phyloP scores from a whole-genome alignment of 805 yeast genomes.

The Ogataea corticis region DNA sequence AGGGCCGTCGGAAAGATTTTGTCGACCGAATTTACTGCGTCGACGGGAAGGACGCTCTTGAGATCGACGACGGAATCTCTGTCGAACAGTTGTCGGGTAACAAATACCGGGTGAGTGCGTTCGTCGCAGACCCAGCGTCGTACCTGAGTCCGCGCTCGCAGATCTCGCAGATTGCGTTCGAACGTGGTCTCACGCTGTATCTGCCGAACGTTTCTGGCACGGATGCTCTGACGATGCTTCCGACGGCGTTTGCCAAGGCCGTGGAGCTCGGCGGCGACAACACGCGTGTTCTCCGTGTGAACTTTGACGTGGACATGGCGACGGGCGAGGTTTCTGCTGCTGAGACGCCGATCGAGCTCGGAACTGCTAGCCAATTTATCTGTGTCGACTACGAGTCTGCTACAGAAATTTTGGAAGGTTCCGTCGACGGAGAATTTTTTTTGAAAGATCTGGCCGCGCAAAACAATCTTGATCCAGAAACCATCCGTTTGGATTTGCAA shows the following conservation, averaged over 20 bases:
- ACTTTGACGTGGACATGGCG: slow-evolving; percentile 32
- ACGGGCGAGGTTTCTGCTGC: slow-evolving; percentile 20
- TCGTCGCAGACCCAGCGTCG: slow-evolving; percentile 87
- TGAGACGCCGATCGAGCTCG: slow-evolving; percentile 38
- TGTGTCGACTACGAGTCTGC: slow-evolving; percentile 66
- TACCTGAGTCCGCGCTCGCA: slow-evolving; percentile 42
- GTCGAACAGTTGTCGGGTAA: slow-evolving; percentile 36
- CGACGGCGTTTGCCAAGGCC: slow-evolving; percentile 48
- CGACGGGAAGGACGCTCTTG: slow-evolving; percentile 78
- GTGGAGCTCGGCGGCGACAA: slow-evolving; percentile 51
- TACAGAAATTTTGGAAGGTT: slow-evolving; percentile 45
- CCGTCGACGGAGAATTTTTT: slow-evolving; percentile 4
- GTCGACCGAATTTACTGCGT: slow-evolving; percentile 70
- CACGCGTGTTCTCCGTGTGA: slow-evolving; percentile 47
- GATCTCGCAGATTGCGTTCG: slow-evolving; percentile 57
- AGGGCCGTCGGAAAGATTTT: slow-evolving; percentile 39
- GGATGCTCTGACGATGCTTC: slow-evolving; percentile 62
- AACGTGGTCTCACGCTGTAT: slow-evolving; percentile 66
- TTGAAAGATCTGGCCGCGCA: slow-evolving; percentile 10
- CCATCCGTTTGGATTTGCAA: slow-evolving; percentile 36
- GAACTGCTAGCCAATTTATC: slow-evolving; percentile 47
- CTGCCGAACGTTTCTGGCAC: slow-evolving; percentile 53
- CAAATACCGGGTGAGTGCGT: slow-evolving; percentile 55
- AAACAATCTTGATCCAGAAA: slow-evolving; percentile 1
- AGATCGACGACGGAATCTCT: slow-evolving; percentile 92